phyloP scores from a whole-genome alignment of 2,329 filamentous ascomycete species.

The Blastomyces gilchristii region DNA sequence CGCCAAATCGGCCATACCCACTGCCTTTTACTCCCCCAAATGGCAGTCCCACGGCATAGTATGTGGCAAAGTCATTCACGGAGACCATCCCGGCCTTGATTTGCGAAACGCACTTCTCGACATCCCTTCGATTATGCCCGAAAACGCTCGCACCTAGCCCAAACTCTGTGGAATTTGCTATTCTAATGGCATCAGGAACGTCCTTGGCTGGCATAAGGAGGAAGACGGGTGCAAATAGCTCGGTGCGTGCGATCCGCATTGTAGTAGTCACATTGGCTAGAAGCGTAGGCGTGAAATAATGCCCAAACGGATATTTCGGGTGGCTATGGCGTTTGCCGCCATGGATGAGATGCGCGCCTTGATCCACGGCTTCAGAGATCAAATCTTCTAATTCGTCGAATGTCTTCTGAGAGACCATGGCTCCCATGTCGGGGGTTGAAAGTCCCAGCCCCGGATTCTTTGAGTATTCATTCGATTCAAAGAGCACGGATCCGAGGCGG shows the following conservation, averaged over 20 bases:
- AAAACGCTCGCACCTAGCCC: conserved; percentile 85
- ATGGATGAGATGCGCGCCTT: conserved; percentile 69
- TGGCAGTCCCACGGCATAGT: conserved; percentile 86
- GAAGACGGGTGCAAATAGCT: conserved; percentile 89
- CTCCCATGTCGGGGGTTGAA: conserved; percentile 60
- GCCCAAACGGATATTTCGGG: conserved; percentile 62
- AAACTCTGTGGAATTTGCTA: conserved; percentile 77
- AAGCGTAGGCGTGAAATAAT: conserved; percentile 88
- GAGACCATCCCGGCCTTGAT: conserved; percentile 82
- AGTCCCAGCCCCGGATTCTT: conserved; percentile 17
- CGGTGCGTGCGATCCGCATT: conserved; percentile 81
- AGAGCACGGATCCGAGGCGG: conserved; percentile 61
- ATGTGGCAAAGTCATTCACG: conserved; percentile 90
- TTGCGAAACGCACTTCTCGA: conserved; percentile 55
- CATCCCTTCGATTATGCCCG: conserved; percentile 54
- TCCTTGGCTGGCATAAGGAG: conserved; percentile 64
- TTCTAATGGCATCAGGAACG: conserved; percentile 56
- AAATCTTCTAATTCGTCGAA: conserved; percentile 69
- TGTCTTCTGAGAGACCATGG: conserved; percentile 69
- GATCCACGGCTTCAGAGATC: conserved; percentile 62
- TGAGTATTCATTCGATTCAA: conserved; percentile 30
- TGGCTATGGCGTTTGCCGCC: conserved; percentile 66
- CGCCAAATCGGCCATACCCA: conserved; percentile 87
- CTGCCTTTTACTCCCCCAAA: conserved; percentile 87
- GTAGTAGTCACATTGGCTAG: conserved; percentile 75